These are phyloP conservation scores for Trypanosoma congolense DNA, from an alignment of 208 protist species.

Conservation along the genomic window DNA sequence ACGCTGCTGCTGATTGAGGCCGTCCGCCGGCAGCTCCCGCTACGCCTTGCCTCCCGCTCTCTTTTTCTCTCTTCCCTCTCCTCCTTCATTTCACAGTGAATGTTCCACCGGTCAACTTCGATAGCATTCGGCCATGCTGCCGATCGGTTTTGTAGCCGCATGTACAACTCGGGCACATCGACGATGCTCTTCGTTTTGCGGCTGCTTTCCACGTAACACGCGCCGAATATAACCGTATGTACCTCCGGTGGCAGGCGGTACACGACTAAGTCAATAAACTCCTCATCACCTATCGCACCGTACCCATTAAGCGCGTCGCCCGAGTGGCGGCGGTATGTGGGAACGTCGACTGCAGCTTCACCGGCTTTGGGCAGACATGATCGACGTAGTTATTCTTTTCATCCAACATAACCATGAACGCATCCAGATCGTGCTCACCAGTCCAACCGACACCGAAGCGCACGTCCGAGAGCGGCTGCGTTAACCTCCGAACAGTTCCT, in stretches of 20 bases:
- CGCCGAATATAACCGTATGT: slow-evolving; percentile 52
- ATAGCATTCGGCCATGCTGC: slow-evolving; percentile 47
- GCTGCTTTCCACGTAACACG: slow-evolving; percentile 47
- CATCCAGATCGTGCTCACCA: slow-evolving; percentile 75
- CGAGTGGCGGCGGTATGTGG: slow-evolving; percentile 52
- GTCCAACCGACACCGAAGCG: slow-evolving; percentile 77
- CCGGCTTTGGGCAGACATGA: slow-evolving; percentile 58
- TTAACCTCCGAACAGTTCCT: slow-evolving; percentile 21
- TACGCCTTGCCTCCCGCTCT: neutral
- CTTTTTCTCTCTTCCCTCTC: neutral
- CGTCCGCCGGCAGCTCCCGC: neutral
- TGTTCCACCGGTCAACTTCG: slow-evolving; percentile 73
- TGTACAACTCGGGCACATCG: slow-evolving; percentile 65
- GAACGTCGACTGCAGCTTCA: slow-evolving; percentile 35
- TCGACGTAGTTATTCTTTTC: slow-evolving; percentile 67
- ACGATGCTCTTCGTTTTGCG: slow-evolving; percentile 28
- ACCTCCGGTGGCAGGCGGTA: slow-evolving; percentile 53
- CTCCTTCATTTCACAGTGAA: slow-evolving; percentile 28
- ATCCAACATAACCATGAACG: slow-evolving; percentile 75
- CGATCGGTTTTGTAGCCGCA: slow-evolving; percentile 73
- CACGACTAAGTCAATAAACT: slow-evolving; percentile 69
- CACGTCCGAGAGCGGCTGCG: slow-evolving; percentile 53
- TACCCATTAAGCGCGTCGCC: slow-evolving; percentile 59
- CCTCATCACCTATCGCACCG: slow-evolving; percentile 44
- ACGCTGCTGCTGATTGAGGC: no score